Evolutionary conservation across 257 asterid genomes (phyloP).

Genomic region (Pogostemon cablin): DNA sequence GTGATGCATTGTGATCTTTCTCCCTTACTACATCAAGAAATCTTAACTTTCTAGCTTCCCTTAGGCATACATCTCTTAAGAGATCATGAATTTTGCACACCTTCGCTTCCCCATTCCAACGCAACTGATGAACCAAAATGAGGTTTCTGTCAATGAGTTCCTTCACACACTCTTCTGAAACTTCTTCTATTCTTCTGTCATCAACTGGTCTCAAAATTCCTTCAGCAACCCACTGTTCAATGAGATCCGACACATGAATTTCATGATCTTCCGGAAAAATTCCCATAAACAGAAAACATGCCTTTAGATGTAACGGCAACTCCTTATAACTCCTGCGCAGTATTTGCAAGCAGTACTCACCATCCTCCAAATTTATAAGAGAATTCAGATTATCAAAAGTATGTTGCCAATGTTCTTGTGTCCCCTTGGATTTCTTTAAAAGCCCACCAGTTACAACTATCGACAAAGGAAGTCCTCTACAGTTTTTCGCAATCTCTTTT

Average conservation of each 20-base stretch:
- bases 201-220: background rate
- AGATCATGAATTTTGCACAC: slow-evolving; percentile 8
- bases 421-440: background rate
- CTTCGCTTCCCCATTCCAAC: background rate
- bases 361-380: background rate
- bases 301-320: slow-evolving; percentile 1
- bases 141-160: slow-evolving; percentile 11
- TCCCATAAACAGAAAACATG: slow-evolving; percentile 8
- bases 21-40: background rate
- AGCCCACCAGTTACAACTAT: slow-evolving; percentile 22
- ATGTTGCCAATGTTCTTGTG: background rate
- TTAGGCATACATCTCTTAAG: background rate
- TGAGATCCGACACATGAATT: background rate
- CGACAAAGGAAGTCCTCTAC: slow-evolving; percentile 16
- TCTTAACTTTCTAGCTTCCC: background rate
- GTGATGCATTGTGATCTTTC: too few relatives aligned
- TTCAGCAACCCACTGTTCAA: slow-evolving; percentile 2
- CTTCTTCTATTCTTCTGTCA: background rate
- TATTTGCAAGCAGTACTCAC: background rate
- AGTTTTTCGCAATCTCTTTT: too few relatives aligned
- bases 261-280: background rate
- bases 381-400: background rate
- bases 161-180: background rate
- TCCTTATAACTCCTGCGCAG: background rate
- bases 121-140: background rate